A percentile compares a stretch with the other conserved stretches of the same genome.
Conservation (phyloP, 306 rosid species). For the Parietaria judaica region DNA sequence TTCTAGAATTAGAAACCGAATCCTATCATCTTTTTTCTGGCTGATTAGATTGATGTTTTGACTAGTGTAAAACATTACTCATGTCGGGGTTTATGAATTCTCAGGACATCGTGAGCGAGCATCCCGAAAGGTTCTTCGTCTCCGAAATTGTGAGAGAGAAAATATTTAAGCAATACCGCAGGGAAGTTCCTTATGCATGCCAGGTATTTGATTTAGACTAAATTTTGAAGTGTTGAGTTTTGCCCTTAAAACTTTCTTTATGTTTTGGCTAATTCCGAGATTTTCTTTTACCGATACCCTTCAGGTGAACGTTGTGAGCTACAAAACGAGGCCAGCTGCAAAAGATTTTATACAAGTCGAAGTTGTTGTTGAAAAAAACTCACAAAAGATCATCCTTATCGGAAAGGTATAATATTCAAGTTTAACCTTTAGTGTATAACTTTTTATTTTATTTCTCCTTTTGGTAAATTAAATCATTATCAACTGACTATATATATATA, state of each 20-base stretch:
- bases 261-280: neutral
- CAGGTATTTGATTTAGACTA: slow-evolving; percentile 45
- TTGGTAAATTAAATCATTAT: neutral
- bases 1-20: no score
- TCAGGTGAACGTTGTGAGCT: slow-evolving; percentile 86
- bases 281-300: slow-evolving; percentile 12
- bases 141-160: slow-evolving; percentile 90
- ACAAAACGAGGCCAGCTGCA: slow-evolving; percentile 75
- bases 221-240: neutral
- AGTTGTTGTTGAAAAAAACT: slow-evolving; percentile 70
- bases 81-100: slow-evolving; percentile 19
- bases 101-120: slow-evolving; percentile 93
- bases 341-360: slow-evolving; percentile 92
- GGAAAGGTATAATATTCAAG: slow-evolving; percentile 49
- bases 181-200: slow-evolving; percentile 87
- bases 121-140: slow-evolving; percentile 91
- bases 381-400: slow-evolving; percentile 79
- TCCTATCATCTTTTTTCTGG: no score
- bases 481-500: neutral
- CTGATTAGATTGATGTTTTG: neutral
- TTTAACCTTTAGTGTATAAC: slow-evolving; percentile 6
- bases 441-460: neutral
- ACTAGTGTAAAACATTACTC: neutral
- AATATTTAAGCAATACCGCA: slow-evolving; percentile 86
- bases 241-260: neutral